Evolutionary conservation across 495 filamentous ascomycete genomes (phyloP).

Genomic region (Ramalina peruviana): DNA sequence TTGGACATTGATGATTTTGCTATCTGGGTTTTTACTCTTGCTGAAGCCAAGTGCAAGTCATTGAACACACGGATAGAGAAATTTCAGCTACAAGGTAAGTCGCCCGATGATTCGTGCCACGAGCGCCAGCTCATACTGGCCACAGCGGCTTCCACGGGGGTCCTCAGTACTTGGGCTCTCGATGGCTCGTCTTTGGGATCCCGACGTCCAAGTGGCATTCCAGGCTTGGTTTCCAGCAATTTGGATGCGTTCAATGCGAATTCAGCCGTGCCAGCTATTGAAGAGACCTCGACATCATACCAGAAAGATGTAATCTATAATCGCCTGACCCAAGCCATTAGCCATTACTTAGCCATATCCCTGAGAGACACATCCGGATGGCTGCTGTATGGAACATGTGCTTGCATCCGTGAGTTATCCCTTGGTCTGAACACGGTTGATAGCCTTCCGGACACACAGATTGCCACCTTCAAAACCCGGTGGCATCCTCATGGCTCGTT

Average conservation of each 20-base stretch:
- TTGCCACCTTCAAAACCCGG: background rate
- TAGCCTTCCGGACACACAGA: background rate
- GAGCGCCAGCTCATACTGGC: too few relatives aligned
- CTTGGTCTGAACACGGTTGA: background rate
- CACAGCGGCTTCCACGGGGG: too few relatives aligned
- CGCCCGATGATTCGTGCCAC: background rate
- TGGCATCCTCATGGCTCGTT: background rate
- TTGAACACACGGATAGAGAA: background rate
- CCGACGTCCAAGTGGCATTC: too few relatives aligned
- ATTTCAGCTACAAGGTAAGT: background rate
- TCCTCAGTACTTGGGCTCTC: too few relatives aligned
- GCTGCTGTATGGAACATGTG: background rate
- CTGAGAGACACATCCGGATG: background rate
- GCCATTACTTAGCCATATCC: background rate
- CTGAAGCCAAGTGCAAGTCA: background rate
- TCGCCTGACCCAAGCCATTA: background rate
- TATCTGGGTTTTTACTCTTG: slow-evolving; percentile 10
- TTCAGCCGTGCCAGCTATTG: too few relatives aligned
- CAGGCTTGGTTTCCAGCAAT: background rate
- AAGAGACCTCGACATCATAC: too few relatives aligned
- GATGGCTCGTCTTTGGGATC: too few relatives aligned
- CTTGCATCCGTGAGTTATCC: background rate
- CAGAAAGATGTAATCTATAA: background rate
- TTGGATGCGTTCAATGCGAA: background rate
- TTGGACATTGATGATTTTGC: slow-evolving; percentile 2